These are phyloP conservation scores for Talaromyces funiculosus DNA, from an alignment of 2,329 filamentous ascomycete species.

Conservation along the genomic window DNA sequence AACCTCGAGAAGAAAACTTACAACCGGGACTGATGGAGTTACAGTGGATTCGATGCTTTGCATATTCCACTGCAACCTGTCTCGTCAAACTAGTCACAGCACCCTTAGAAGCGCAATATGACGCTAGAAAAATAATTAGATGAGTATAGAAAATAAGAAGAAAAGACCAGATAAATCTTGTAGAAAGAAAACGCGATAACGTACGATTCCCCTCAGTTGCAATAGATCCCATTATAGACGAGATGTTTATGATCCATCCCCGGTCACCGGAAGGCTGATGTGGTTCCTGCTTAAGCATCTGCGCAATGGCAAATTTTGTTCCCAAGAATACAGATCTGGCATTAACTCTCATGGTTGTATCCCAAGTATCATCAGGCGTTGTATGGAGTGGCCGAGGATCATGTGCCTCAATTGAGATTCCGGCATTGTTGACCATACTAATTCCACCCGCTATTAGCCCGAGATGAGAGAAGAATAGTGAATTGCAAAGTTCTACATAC, in stretches of 20 bases:
- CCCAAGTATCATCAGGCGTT: slow-evolving; percentile 42
- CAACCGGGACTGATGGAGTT: slow-evolving; percentile 42
- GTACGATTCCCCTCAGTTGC: slow-evolving; percentile 22
- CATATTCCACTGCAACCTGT: slow-evolving; percentile 42
- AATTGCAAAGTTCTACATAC: not conserved
- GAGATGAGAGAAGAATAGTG: not conserved
- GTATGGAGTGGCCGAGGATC: slow-evolving; percentile 40
- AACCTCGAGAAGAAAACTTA: slow-evolving; percentile 13
- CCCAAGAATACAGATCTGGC: slow-evolving; percentile 33
- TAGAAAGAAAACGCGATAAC: too few species aligned
- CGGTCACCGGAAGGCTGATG: slow-evolving; percentile 32
- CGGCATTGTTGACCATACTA: slow-evolving; percentile 48
- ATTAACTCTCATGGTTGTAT: slow-evolving; percentile 22
- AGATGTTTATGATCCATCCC: slow-evolving; percentile 49
- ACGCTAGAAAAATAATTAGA: slow-evolving; percentile 18
- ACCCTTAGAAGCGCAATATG: slow-evolving; percentile 45
- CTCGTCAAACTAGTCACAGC: slow-evolving; percentile 45
- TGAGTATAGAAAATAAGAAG: too few species aligned
- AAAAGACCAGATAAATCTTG: too few species aligned
- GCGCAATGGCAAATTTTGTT: slow-evolving; percentile 33
- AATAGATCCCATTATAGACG: slow-evolving; percentile 41
- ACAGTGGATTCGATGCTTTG: slow-evolving; percentile 35
- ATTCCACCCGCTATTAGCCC: not conserved
- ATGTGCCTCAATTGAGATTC: slow-evolving; percentile 39
- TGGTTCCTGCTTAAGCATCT: slow-evolving; percentile 48